Evolutionary conservation across 371 early-diverging fungal genomes (phyloP), one percentile per base, ranked within the genome.

Genomic region (Rhizopus microsporus): DNA sequence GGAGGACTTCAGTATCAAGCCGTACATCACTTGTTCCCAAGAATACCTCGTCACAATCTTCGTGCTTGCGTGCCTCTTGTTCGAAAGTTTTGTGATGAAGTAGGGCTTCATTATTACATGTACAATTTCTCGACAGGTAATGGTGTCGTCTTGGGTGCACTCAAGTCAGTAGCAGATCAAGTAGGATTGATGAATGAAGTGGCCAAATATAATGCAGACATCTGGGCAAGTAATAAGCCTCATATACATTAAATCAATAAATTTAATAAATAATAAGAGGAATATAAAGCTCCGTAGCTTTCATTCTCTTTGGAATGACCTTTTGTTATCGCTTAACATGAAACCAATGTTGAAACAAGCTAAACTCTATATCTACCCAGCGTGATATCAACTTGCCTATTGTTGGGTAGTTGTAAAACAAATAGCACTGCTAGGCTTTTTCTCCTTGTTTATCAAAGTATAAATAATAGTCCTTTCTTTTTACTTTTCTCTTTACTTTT

Each of bases 1-100:
- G 98, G 98, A 51, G 97, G 97, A 5, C 79, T 97, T 29, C 95
- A 96, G 69, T 97, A 90, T 80, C 98, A 97, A 75, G 90, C 91
- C n/a, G 90, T 89, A 32, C 98, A 97, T 73, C 98, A 97, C 71
- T 73, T 97, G 39, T 97, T 92, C 75, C 98, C 98, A 16, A 85
- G 97, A 45, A 67, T 95, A 17, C 97, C 98, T 7, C 82, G 98
- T 10, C 94, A 93, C 68, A 92, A 94, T 63, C 76, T 96, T 30
- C 79, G 92, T 35, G 50, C 61, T 2, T 82, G 88, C 50, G 87
- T 87, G 39, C 92, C 93, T 4, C 68, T 84, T 30, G 92, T 96
- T 12, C 74, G 71, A 56, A 67, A 87, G 57, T 90, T 96, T 65
- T 93, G 93, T 57, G 54, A 82, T 9, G 86, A 91, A 52, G 69